phyloP scores from a whole-genome alignment of 2,329 filamentous ascomycete genomes.

The Fusarium sp. region DNA sequence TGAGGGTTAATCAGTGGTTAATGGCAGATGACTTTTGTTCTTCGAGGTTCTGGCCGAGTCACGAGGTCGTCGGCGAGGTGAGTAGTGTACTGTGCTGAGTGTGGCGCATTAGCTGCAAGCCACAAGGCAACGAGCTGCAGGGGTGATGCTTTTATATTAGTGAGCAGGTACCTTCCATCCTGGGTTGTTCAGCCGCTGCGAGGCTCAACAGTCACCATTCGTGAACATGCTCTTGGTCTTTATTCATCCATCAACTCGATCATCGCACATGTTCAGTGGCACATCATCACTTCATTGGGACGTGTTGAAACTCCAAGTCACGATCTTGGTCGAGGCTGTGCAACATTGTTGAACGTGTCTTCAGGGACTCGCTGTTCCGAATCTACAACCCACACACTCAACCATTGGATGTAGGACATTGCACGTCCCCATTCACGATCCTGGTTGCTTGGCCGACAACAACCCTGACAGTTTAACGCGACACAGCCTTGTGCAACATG shows the following conservation, averaged over 20 bases:
- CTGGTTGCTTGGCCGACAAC: conserved; percentile 40
- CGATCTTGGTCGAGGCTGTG: neutral
- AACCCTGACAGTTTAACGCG: conserved; percentile 24
- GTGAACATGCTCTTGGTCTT: neutral
- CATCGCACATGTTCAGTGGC: neutral
- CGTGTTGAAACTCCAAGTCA: neutral
- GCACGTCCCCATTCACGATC: conserved; percentile 19
- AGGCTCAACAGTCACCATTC: neutral
- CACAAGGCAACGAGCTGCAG: conserved; percentile 42
- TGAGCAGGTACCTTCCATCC: conserved; percentile 6
- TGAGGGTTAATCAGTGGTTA: conserved; percentile 22
- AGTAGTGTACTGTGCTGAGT: conserved; percentile 14
- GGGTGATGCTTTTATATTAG: neutral
- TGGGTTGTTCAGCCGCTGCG: neutral
- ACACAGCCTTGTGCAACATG: conserved; percentile 31
- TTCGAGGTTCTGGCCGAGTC: conserved; percentile 40
- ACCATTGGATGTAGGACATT: neutral
- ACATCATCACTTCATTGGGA: neutral
- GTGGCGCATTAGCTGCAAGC: conserved; percentile 41
- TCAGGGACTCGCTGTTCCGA: neutral
- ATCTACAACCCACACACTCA: conserved; percentile 1
- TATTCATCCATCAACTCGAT: neutral
- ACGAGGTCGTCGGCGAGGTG: conserved; percentile 38
- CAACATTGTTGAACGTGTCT: neutral
- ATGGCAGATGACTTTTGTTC: conserved; percentile 44